A percentile compares a stretch with the other conserved stretches of the same genome.
Evolutionary conservation across 805 yeast genomes (phyloP).

Genomic region (Candida hungchunana): DNA sequence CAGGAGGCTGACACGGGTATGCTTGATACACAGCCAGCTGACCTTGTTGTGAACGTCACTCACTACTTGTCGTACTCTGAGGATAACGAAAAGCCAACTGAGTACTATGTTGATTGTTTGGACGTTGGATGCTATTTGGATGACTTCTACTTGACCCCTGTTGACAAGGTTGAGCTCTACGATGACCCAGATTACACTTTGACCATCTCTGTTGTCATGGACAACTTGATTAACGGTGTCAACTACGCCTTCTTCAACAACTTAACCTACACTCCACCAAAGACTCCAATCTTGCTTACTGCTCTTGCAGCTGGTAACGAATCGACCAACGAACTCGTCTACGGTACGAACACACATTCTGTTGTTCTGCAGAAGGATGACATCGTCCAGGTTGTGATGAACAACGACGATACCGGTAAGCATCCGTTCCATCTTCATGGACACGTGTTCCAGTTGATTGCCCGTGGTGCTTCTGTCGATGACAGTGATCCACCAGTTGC

Average conservation of each 20-base stretch:
- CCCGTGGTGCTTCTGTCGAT: constrained; percentile 45
- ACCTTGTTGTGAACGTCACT: constrained; percentile 67
- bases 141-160: constrained; percentile 74
- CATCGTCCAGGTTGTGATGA: constrained; percentile 69
- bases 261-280: constrained; percentile 59
- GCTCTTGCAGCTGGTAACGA: constrained; percentile 56
- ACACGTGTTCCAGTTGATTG: constrained; percentile 60
- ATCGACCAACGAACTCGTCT: constrained; percentile 56
- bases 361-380: constrained; percentile 23
- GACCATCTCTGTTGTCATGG: constrained; percentile 69
- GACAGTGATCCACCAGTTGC: constrained; percentile 52
- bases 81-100: constrained; percentile 37
- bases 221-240: constrained; percentile 67
- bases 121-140: constrained; percentile 54
- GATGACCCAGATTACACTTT: constrained; percentile 69
- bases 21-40: constrained; percentile 72
- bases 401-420: constrained; percentile 75
- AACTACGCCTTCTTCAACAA: constrained; percentile 75
- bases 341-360: constrained; percentile 45
- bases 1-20: constrained; percentile 75
- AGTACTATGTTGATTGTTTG: constrained; percentile 42
- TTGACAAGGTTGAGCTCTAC: constrained; percentile 45
- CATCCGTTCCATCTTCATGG: constrained; percentile 82
- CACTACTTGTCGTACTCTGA: constrained; percentile 61
- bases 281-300: constrained; percentile 65